These are phyloP conservation scores for Plasmopara muralis DNA, from an alignment of 352 stramenopile genomes.

Conservation along the genomic window DNA sequence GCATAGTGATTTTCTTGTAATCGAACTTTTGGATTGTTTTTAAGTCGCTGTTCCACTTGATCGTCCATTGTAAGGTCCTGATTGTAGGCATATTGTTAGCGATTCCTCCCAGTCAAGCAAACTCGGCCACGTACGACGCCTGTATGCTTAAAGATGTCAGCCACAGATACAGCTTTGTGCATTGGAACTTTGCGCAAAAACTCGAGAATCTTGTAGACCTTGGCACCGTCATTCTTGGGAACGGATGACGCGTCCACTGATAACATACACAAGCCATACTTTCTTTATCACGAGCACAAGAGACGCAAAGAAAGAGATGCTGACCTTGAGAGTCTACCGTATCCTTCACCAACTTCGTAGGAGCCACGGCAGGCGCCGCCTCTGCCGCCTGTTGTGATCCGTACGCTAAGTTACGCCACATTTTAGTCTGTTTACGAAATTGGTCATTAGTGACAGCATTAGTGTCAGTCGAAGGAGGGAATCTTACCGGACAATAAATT, in stretches of 20 bases:
- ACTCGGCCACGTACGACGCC: constrained; percentile 51
- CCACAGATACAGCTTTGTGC: constrained; percentile 62
- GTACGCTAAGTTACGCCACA: constrained; percentile 79
- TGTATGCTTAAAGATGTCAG: constrained; percentile 78
- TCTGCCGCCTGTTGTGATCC: constrained; percentile 69
- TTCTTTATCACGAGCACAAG: neutral
- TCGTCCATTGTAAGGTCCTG: constrained; percentile 76
- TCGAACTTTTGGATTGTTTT: constrained; percentile 84
- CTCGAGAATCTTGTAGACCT: constrained; percentile 85
- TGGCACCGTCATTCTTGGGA: constrained; percentile 79
- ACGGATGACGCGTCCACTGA: constrained; percentile 71
- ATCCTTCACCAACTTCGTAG: constrained; percentile 46
- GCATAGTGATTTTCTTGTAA: constrained; percentile 69
- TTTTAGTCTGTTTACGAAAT: constrained; percentile 11
- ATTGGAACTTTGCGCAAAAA: constrained; percentile 77
- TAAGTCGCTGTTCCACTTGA: constrained; percentile 76
- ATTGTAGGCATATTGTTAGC: constrained; percentile 2
- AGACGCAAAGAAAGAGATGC: neutral
- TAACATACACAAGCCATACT: constrained; percentile 1
- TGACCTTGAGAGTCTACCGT: constrained; percentile 58
- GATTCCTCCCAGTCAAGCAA: neutral
- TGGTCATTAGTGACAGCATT: neutral
- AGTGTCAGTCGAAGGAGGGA: constrained; percentile 1
- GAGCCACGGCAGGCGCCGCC: constrained; percentile 51
- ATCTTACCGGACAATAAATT: neutral